Evolutionary conservation across 345 rosid genomes (phyloP).

Genomic region (Lenwebbia sp.): DNA sequence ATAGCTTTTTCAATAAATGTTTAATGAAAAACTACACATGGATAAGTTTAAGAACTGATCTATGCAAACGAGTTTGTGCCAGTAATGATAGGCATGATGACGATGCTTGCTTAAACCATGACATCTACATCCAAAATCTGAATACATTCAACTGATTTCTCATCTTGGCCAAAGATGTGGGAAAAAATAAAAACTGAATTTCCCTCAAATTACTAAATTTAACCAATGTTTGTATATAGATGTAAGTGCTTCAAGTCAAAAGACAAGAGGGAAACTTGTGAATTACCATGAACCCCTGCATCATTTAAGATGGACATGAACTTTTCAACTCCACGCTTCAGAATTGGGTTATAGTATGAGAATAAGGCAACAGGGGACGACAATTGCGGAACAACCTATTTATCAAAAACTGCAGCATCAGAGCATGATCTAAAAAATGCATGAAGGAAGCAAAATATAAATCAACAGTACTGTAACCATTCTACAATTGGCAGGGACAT

Average conservation of each 20-base stretch:
- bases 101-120: background rate
- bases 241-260: background rate
- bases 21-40: background rate
- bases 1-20: background rate
- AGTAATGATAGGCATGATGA: background rate
- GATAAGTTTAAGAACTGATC: background rate
- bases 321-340: constrained; percentile 54
- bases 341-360: constrained; percentile 90
- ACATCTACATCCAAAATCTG: background rate
- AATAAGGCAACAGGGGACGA: constrained; percentile 89
- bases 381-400: constrained; percentile 75
- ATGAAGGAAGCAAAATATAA: background rate
- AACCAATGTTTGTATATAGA: background rate
- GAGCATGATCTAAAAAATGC: background rate
- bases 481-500: background rate
- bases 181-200: background rate
- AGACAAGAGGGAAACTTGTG: background rate
- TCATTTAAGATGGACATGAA: constrained; percentile 63
- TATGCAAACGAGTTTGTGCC: background rate
- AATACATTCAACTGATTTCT: background rate
- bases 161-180: background rate
- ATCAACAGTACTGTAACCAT: background rate
- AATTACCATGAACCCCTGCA: constrained; percentile 67
- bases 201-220: background rate
- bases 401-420: background rate